Conservation (phyloP, 1,284 basidiomycete genomes). For the Malassezia restricta region DNA sequence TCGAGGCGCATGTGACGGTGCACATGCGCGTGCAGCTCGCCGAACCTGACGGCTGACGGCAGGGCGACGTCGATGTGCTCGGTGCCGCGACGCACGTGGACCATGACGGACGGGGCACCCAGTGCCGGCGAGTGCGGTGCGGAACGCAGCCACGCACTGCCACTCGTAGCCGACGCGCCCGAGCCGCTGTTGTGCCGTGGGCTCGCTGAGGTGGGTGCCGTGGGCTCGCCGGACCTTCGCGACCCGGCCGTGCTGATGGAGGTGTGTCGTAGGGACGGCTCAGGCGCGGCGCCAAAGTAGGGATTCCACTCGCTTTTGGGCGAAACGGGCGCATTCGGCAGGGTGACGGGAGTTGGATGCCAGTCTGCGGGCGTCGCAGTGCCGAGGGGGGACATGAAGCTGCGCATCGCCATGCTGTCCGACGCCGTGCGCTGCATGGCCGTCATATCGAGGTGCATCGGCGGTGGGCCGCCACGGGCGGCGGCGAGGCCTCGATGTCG, state of each 20-base stretch:
- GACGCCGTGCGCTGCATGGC: constrained; percentile 14
- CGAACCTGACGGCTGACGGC: constrained; percentile 61
- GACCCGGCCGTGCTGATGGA: neutral
- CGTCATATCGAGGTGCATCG: neutral
- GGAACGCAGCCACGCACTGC: neutral
- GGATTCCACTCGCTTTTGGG: constrained; percentile 6
- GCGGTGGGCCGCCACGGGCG: neutral
- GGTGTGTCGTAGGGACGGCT: neutral
- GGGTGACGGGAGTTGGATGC: neutral
- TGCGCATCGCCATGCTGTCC: constrained; percentile 4
- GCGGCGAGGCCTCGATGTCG: neutral
- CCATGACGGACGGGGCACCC: neutral
- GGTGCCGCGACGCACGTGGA: constrained; percentile 63
- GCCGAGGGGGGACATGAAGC: neutral
- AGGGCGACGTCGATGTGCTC: constrained; percentile 88
- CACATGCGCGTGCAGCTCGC: constrained; percentile 51
- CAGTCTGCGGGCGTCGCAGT: no score
- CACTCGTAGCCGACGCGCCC: neutral
- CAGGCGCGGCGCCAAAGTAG: constrained; percentile 6
- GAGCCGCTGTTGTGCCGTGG: neutral
- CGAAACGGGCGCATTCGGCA: neutral
- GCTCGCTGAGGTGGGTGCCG: neutral
- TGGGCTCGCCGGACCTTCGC: neutral
- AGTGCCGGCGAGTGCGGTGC: neutral
- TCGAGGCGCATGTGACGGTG: neutral